A percentile compares a stretch with the other conserved stretches of the same genome.
These are phyloP conservation scores for Gossypium thurberi DNA, from an alignment of 345 rosid species.

Conservation along the genomic window DNA sequence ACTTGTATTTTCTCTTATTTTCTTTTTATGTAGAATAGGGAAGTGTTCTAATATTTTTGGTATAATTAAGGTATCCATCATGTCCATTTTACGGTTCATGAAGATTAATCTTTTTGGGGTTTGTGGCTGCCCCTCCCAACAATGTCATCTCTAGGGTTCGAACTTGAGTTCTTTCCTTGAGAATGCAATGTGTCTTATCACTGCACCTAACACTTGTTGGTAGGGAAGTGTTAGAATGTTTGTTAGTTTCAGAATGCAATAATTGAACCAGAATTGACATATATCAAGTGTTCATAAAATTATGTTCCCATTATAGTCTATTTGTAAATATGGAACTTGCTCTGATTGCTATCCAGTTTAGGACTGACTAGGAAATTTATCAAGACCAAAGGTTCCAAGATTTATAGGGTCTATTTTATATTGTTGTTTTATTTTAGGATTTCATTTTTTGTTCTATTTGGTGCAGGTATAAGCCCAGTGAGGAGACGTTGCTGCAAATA, in stretches of 20 bases:
- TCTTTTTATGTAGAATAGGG: conserved; percentile 11
- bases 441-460: conserved; percentile 15
- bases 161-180: no score
- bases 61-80: no score
- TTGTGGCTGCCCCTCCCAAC: no score
- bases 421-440: background rate
- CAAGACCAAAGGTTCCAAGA: conserved; percentile 2
- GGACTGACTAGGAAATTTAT: background rate
- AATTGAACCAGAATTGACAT: background rate
- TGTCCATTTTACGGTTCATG: no score
- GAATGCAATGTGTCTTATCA: no score
- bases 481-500: conserved; percentile 82
- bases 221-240: background rate
- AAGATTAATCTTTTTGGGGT: no score
- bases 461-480: conserved; percentile 91
- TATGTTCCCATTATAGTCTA: background rate
- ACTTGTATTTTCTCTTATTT: conserved; percentile 18
- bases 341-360: background rate
- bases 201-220: no score
- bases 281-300: background rate
- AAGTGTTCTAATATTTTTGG: background rate
- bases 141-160: no score
- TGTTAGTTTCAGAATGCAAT: background rate
- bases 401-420: background rate
- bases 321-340: conserved; percentile 5